Evolutionary conservation across 2,329 filamentous ascomycete species (phyloP), one percentile per base, ranked within the genome.

Genomic region (Sclerotinia nivalis): DNA sequence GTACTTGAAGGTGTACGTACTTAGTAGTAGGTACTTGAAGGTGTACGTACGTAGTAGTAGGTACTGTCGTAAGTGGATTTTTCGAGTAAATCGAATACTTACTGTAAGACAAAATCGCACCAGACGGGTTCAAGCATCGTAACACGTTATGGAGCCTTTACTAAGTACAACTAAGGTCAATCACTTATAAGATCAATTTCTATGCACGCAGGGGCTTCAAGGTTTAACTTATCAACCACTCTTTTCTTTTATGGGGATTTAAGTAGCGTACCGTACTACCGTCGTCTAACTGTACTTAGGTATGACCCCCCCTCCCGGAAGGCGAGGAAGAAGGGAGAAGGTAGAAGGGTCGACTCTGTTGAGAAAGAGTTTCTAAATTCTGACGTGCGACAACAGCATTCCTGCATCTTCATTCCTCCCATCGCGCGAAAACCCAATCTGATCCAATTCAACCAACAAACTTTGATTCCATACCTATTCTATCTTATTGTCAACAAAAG

Each of bases 361-460:
- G 43, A 31, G 40, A 34, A 31, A 25, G 60, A 64, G 28, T 50
- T 62, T 50, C 28, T 7, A 25, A 20, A 37, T 64, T 50, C 45
- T 66, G 62, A 55, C 62, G 37, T 40, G 62, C 62, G 49, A 66
- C 62, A 66, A 66, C 62, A 66, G 25, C 62, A 66, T 66, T 66
- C 62, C 49, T 43, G 34, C n/a, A 28, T 55, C 50, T 55, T 66
- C 62, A 66, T 66, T 66, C 62, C 62, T 66, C 34, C 3, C 62
- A 31, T 50, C 60, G 31, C 45, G 28, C 60, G 28, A 50, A 25
- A 61, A 31, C 13, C 8, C 40, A 31, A 20, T 20, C 0, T 10
- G 4, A 4, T 6, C 25, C 18, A 34, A n/a, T 25, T n/a, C 43
- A n/a, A n/a, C 59, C 43, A 10, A 37, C 45, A 47, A 31, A 49